These are phyloP conservation scores for Oldenlandia corymbosa DNA, from an alignment of 257 asterid species.

Conservation along the genomic window DNA sequence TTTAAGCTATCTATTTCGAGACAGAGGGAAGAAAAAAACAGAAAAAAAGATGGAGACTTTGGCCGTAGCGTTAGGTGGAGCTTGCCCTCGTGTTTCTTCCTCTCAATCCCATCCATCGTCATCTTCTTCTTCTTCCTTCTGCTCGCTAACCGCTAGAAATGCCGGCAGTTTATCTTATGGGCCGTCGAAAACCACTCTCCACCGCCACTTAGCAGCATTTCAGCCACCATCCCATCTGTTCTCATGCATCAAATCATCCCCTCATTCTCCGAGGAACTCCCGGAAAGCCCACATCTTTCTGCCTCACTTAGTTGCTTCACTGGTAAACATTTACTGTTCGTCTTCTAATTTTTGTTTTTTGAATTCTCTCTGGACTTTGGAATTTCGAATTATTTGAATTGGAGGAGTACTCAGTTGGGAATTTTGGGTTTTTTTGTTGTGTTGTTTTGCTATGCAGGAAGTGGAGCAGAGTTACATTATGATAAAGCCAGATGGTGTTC, in stretches of 20 bases:
- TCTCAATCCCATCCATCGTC: background rate
- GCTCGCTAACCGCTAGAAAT: conserved; percentile 10
- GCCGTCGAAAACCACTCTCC: conserved; percentile 26
- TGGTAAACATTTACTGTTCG: conserved; percentile 29
- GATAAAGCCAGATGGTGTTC: conserved; percentile 98
- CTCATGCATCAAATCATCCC: conserved; percentile 17
- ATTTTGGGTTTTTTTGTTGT: background rate
- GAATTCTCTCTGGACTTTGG: background rate
- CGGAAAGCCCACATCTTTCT: conserved; percentile 53
- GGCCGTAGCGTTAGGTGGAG: conserved; percentile 31
- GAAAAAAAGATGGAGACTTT: conserved; percentile 46
- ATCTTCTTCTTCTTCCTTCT: conserved; percentile 3
- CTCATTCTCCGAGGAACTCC: conserved; percentile 29
- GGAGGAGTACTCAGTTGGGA: conserved; percentile 1
- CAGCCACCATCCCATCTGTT: conserved; percentile 46
- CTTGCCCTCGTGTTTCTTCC: conserved; percentile 25
- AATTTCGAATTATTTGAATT: background rate
- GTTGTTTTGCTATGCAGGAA: conserved; percentile 33
- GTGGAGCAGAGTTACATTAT: conserved; percentile 80
- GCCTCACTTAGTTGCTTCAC: conserved; percentile 72
- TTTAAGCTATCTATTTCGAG: background rate
- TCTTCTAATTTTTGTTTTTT: background rate
- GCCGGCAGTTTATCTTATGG: conserved; percentile 18
- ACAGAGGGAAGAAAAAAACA: conserved; percentile 7
- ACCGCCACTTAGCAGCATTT: conserved; percentile 42